Conservation (phyloP, 768 basidiomycete species). For the Trametes villosa region DNA sequence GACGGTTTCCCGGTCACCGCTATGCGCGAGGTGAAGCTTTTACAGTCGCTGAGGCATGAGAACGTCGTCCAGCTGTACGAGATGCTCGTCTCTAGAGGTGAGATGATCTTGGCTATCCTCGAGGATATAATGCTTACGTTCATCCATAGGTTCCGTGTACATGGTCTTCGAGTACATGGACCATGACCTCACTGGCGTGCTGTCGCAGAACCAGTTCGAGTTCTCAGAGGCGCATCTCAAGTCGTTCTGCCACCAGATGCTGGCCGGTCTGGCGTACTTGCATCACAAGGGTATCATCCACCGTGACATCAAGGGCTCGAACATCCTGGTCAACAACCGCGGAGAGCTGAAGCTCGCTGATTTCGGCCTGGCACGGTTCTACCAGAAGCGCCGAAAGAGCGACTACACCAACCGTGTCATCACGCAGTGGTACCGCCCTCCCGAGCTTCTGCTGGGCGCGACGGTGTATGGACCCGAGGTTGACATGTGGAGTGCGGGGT, state of each 20-base stretch:
- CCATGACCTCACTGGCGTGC: constrained; percentile 93
- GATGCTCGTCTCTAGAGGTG: constrained; percentile 99
- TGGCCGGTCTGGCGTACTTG: constrained; percentile 90
- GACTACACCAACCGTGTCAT: constrained; percentile 99
- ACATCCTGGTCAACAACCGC: constrained; percentile 89
- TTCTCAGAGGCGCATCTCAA: constrained; percentile 92
- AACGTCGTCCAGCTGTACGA: constrained; percentile 92
- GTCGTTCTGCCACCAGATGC: constrained; percentile 95
- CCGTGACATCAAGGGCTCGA: constrained; percentile 98
- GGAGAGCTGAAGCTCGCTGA: constrained; percentile 97
- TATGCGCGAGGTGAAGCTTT: constrained; percentile 97
- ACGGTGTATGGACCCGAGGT: constrained; percentile 97
- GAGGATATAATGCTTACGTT: neutral
- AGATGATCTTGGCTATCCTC: constrained; percentile 26
- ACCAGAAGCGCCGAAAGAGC: constrained; percentile 84
- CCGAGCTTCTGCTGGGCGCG: constrained; percentile 92
- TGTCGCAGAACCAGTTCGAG: constrained; percentile 86
- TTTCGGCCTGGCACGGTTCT: constrained; percentile 96
- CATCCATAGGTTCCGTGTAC: constrained; percentile 79
- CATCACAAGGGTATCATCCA: constrained; percentile 97
- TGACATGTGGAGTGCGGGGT: constrained; percentile 99
- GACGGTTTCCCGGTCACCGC: constrained; percentile 99
- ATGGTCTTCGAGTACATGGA: constrained; percentile 99
- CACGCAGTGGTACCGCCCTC: constrained; percentile 97
- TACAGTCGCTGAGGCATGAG: constrained; percentile 87